A percentile compares a stretch with the other conserved stretches of the same genome.
Conservation (phyloP, 306 rosid genomes). For the Castanopsis chinensis region DNA sequence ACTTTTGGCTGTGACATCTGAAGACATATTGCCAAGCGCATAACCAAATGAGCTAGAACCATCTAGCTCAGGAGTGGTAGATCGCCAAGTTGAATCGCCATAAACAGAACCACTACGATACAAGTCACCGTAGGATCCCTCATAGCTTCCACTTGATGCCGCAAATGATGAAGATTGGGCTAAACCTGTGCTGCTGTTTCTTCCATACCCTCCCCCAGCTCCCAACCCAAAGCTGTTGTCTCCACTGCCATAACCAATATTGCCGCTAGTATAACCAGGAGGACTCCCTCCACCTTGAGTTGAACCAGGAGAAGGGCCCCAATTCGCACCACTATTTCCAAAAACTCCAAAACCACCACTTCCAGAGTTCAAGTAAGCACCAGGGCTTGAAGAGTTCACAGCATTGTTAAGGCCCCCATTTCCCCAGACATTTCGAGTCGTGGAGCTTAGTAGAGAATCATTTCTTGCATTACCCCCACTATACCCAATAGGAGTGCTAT, state of each 20-base stretch:
- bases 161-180: conserved; percentile 54
- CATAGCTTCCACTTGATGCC: conserved; percentile 60
- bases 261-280: conserved; percentile 56
- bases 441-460: conserved; percentile 60
- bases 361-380: conserved; percentile 65
- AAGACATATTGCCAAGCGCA: conserved; percentile 60
- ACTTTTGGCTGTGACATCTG: conserved; percentile 55
- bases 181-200: conserved; percentile 51
- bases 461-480: conserved; percentile 61
- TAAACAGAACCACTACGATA: conserved; percentile 62
- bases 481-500: conserved; percentile 69
- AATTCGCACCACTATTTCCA: conserved; percentile 59
- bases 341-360: conserved; percentile 67
- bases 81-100: conserved; percentile 66
- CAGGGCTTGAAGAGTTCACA: conserved; percentile 42
- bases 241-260: conserved; percentile 65
- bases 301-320: conserved; percentile 52
- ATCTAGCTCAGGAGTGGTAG: conserved; percentile 74
- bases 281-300: conserved; percentile 65
- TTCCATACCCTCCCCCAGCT: conserved; percentile 62
- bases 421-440: conserved; percentile 87
- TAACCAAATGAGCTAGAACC: conserved; percentile 68
- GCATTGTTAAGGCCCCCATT: conserved; percentile 58
- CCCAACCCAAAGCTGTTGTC: conserved; percentile 65
- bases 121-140: conserved; percentile 70